Conservation (phyloP, 2,329 filamentous ascomycete genomes). For the Zasmidium citrigriseum region DNA sequence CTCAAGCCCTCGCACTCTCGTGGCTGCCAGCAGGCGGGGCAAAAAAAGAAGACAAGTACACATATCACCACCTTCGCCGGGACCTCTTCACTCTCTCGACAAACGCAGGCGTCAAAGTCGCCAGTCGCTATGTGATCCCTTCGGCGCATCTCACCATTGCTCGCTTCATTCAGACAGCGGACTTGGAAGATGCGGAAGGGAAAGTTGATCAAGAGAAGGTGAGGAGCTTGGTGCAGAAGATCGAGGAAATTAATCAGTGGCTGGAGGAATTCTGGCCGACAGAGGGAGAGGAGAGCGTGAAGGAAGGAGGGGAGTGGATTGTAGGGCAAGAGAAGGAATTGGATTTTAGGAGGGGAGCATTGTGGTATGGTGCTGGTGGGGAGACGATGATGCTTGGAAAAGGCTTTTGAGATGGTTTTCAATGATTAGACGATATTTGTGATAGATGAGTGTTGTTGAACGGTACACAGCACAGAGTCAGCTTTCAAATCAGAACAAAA, state of each 20-base stretch:
- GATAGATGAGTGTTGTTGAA: neutral
- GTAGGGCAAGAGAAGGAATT: constrained; percentile 85
- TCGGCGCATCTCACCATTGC: constrained; percentile 88
- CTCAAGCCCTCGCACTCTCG: constrained; percentile 80
- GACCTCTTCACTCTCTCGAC: constrained; percentile 67
- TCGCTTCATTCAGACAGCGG: constrained; percentile 70
- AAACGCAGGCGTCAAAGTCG: constrained; percentile 66
- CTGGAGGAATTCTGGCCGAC: constrained; percentile 70
- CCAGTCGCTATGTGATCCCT: constrained; percentile 81
- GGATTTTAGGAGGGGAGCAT: constrained; percentile 69
- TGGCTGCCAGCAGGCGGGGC: constrained; percentile 80
- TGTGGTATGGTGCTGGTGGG: constrained; percentile 85
- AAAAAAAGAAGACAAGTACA: constrained; percentile 66
- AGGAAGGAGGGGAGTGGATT: constrained; percentile 70
- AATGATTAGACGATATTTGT: neutral
- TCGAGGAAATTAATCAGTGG: constrained; percentile 78
- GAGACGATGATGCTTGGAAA: constrained; percentile 62
- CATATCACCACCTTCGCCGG: constrained; percentile 85
- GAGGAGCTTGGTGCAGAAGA: constrained; percentile 63
- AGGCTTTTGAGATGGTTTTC: constrained; percentile 41
- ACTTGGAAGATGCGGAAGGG: constrained; percentile 50
- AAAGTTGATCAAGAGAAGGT: constrained; percentile 56
- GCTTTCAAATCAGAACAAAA: neutral
- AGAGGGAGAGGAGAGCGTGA: constrained; percentile 42
- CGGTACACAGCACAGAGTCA: neutral